A percentile compares a stretch with the other conserved stretches of the same genome.
phyloP scores from a whole-genome alignment of 2,329 filamentous ascomycete genomes.

The Trichophyton verrucosum region DNA sequence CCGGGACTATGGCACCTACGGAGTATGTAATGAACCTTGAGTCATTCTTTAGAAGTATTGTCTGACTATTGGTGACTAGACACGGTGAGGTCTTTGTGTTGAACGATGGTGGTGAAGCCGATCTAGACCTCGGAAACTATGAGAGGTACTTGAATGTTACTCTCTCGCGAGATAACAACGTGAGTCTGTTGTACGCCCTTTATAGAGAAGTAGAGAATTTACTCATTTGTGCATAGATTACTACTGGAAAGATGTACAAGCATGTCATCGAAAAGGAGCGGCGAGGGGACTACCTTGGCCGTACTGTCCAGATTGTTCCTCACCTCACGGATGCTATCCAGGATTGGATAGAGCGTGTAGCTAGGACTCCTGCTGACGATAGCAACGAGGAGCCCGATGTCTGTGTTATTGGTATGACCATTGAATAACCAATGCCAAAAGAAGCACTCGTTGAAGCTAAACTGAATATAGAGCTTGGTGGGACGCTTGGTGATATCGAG shows the following conservation, averaged over 20 bases:
- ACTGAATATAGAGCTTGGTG: slow-evolving; percentile 32
- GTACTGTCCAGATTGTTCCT: slow-evolving; percentile 81
- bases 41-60: not conserved
- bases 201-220: not conserved
- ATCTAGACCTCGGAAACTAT: slow-evolving; percentile 65
- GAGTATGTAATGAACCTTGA: slow-evolving; percentile 34
- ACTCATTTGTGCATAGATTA: slow-evolving; percentile 43
- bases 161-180: slow-evolving; percentile 72
- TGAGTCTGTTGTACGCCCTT: not conserved
- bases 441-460: not conserved
- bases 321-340: slow-evolving; percentile 64
- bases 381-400: slow-evolving; percentile 74
- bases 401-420: slow-evolving; percentile 56
- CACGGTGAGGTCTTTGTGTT: slow-evolving; percentile 87
- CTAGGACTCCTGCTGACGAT: slow-evolving; percentile 74
- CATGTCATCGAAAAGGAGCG: slow-evolving; percentile 69
- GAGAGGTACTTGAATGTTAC: slow-evolving; percentile 72
- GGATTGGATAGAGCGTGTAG: slow-evolving; percentile 81
- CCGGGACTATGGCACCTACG: slow-evolving; percentile 57
- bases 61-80: slow-evolving; percentile 27
- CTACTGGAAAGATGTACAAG: slow-evolving; percentile 90
- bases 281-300: slow-evolving; percentile 68
- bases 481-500: slow-evolving; percentile 60
- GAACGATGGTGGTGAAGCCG: slow-evolving; percentile 66
- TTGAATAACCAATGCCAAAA: slow-evolving; percentile 24